phyloP scores from a whole-genome alignment of 768 basidiomycete species.

The Russula virescens region DNA sequence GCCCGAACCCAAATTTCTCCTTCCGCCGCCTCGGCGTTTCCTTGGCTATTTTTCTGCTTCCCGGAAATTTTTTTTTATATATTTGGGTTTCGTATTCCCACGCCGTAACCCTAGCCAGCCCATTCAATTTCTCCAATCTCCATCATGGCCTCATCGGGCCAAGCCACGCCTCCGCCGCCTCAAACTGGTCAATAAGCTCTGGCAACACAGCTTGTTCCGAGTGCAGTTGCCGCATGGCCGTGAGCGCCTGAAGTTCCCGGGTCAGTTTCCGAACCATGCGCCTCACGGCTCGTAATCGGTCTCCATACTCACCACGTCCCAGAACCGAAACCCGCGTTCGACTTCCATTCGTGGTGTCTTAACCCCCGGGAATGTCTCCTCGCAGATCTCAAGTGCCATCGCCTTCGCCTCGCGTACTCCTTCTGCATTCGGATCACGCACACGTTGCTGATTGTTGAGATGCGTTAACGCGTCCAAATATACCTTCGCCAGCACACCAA shows the following conservation, averaged over 20 bases:
- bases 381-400: conserved; percentile 85
- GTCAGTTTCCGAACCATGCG: conserved; percentile 19
- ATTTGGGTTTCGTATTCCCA: background rate
- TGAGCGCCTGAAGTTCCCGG: conserved; percentile 53
- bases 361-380: conserved; percentile 91
- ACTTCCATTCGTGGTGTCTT: conserved; percentile 84
- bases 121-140: conserved; percentile 4
- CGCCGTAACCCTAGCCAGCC: conserved; percentile 9
- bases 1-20: too few species aligned
- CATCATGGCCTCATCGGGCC: conserved; percentile 81
- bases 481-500: conserved; percentile 95
- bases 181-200: conserved; percentile 93
- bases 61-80: background rate
- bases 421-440: conserved; percentile 70
- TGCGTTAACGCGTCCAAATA: conserved; percentile 91
- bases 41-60: background rate
- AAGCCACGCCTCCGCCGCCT: conserved; percentile 91
- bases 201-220: conserved; percentile 73
- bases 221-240: conserved; percentile 85
- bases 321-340: conserved; percentile 95
- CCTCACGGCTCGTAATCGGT: conserved; percentile 13
- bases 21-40: conserved; percentile 18
- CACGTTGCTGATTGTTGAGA: conserved; percentile 72
- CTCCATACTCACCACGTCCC: conserved; percentile 79
- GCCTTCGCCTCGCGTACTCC: conserved; percentile 79